Conservation (phyloP, 2,329 filamentous ascomycete species). For the Pleoardoris graminearum region DNA sequence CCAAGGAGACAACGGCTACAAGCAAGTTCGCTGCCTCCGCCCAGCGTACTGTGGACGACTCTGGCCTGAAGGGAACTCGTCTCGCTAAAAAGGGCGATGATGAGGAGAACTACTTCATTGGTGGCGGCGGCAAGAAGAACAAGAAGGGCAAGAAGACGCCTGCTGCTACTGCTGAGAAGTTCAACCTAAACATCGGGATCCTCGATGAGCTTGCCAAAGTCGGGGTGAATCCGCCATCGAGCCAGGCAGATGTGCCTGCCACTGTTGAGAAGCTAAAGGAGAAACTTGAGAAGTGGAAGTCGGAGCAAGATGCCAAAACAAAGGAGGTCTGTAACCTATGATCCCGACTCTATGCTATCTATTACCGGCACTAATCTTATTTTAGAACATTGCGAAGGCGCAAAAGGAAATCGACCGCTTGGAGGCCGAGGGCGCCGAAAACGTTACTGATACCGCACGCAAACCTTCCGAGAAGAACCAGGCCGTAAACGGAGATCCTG, state of each 20-base stretch:
- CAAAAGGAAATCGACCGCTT: conserved; percentile 93
- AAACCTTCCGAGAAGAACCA: conserved; percentile 57
- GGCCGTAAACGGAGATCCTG: conserved; percentile 55
- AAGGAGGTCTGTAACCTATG: conserved; percentile 69
- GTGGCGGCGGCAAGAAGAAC: conserved; percentile 76
- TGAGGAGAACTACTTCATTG: conserved; percentile 81
- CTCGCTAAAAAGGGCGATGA: conserved; percentile 84
- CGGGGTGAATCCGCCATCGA: conserved; percentile 85
- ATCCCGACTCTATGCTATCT: neutral
- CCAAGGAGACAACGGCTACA: conserved; percentile 65
- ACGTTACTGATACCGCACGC: conserved; percentile 57
- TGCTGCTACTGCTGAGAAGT: conserved; percentile 60
- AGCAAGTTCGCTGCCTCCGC: conserved; percentile 74
- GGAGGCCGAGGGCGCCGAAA: conserved; percentile 68
- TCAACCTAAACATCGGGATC: conserved; percentile 86
- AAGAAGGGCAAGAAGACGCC: conserved; percentile 88
- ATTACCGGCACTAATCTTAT: conserved; percentile 18
- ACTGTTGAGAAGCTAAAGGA: conserved; percentile 87
- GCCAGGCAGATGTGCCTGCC: conserved; percentile 76
- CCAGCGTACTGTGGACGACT: conserved; percentile 80
- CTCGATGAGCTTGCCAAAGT: conserved; percentile 88
- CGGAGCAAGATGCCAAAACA: conserved; percentile 85
- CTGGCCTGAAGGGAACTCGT: conserved; percentile 82
- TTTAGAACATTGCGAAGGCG: conserved; percentile 91
- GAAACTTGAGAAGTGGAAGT: conserved; percentile 90